phyloP scores from a whole-genome alignment of 2,329 filamentous ascomycete genomes.

The Aureobasidium sp. region DNA sequence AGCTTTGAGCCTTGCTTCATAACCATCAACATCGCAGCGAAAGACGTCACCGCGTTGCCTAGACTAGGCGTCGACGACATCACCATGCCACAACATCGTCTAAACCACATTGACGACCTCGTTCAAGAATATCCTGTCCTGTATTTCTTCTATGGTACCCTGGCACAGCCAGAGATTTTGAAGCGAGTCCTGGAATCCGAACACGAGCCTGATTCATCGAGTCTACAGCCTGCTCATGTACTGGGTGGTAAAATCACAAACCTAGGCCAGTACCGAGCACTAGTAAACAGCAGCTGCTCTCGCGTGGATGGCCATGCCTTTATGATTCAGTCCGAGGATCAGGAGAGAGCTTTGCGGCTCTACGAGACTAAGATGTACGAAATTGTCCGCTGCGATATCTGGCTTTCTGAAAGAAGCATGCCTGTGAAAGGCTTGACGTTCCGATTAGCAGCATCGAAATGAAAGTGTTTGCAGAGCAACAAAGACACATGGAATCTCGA shows the following conservation, averaged over 20 bases:
- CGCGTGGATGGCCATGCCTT: background rate
- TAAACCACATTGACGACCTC: background rate
- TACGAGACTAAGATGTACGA: constrained; percentile 37
- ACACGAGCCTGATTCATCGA: background rate
- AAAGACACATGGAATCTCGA: background rate
- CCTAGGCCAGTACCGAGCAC: background rate
- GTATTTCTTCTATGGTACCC: background rate
- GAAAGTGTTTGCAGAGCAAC: background rate
- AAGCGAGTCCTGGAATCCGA: background rate
- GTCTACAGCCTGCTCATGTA: background rate
- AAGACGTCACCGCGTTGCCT: background rate
- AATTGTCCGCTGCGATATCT: constrained; percentile 33
- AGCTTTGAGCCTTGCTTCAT: background rate
- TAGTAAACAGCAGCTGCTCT: background rate
- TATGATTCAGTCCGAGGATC: background rate
- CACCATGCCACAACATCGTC: background rate
- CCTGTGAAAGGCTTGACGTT: background rate
- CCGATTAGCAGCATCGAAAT: background rate
- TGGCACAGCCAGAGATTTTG: background rate
- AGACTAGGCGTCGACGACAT: background rate
- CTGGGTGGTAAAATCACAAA: background rate
- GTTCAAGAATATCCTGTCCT: background rate
- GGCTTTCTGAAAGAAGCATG: background rate
- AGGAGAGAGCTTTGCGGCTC: constrained; percentile 30
- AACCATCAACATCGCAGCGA: background rate